phyloP scores from a whole-genome alignment of 495 filamentous ascomycete species.

The Lophiotrema nucula region DNA sequence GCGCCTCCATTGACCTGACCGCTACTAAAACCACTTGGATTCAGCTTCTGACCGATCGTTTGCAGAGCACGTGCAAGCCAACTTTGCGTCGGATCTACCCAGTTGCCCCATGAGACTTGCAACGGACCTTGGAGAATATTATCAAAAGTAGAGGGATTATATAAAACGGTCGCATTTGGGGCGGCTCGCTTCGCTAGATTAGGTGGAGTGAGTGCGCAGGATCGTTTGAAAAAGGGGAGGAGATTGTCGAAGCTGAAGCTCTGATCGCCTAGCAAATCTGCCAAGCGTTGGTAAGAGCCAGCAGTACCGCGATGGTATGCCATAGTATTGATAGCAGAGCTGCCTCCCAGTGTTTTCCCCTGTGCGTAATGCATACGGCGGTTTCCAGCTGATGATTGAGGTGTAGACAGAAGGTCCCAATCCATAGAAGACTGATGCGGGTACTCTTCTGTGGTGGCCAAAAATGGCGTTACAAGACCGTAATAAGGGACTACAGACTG shows the following conservation, averaged over 20 bases:
- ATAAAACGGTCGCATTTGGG: constrained; percentile 48
- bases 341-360: constrained; percentile 37
- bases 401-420: constrained; percentile 6
- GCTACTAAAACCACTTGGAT: constrained; percentile 33
- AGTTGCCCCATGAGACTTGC: constrained; percentile 26
- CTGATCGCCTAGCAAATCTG: constrained; percentile 54
- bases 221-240: constrained; percentile 56
- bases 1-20: constrained; percentile 38
- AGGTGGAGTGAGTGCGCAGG: constrained; percentile 53
- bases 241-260: constrained; percentile 54
- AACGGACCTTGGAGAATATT: constrained; percentile 6
- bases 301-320: constrained; percentile 41
- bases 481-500: constrained; percentile 9
- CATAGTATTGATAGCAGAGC: constrained; percentile 21
- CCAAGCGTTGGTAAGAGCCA: constrained; percentile 55
- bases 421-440: constrained; percentile 29
- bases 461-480: background rate
- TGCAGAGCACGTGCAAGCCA: constrained; percentile 11
- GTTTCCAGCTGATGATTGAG: background rate
- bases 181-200: constrained; percentile 35
- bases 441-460: background rate
- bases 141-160: constrained; percentile 34
- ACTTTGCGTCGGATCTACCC: background rate
- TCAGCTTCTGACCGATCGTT: background rate
- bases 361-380: constrained; percentile 30